Evolutionary conservation across 192 early-diverging fungal genomes (phyloP), one percentile per base, ranked within the genome.

Genomic region (Thamnidium elegans): DNA sequence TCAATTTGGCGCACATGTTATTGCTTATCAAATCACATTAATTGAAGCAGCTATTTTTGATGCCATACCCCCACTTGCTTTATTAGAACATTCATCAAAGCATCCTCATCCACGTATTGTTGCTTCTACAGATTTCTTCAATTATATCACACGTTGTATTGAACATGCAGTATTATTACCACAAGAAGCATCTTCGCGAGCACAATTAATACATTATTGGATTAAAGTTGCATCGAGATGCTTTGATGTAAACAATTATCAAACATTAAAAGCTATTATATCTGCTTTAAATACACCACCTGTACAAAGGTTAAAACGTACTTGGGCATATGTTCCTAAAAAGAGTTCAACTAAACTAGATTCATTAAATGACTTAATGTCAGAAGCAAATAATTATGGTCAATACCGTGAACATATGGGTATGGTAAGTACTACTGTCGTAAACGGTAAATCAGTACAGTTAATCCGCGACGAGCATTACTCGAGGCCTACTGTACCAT

Each of bases 101-200:
- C 71, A 77, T 21, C 87, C 87, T 8, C 77, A 86, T 39, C 79
- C 83, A 20, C 79, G 79, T 7, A 81, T 92, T 26, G 85, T 85
- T 45, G 84, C 84, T 0, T 82, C 80, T 4, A 84, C 90, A 11
- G 89, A 91, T 50, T 89, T 89, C 71, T 92, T 92, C 81, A 92
- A 92, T 60, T 91, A 90, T 68, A 51, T 91, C 21, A 87, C 89
- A 13, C 78, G 90, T 5, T 61, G 87, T 53, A 80, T 92, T 20
- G 90, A 92, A 71, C 81, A 80, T 69, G 80, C 89, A 3, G 84
- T 92, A 45, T 63, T 92, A 43, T 73, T 81, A 26, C 85, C 85
- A 0, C 68, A 72, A 23, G 79, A 84, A 52, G 78, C 85, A 8
- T 77, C 81, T 5, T 78, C 79, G 17, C 70, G 90, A 17, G 88